Evolutionary conservation across 2,329 filamentous ascomycete genomes (phyloP).

Genomic region (Alternaria solani): DNA sequence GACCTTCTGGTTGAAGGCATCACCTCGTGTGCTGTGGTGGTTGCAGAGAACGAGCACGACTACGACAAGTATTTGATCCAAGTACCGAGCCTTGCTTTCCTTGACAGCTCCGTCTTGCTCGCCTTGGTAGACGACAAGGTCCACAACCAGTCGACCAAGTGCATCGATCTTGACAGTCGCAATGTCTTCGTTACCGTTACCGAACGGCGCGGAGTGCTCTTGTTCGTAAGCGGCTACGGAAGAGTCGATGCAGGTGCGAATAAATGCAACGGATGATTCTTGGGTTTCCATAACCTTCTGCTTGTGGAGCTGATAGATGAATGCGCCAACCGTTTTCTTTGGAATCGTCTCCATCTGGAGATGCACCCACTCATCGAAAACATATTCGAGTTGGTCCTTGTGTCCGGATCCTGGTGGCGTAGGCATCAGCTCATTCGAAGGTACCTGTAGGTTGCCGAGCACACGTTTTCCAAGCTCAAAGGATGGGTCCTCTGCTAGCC

Average conservation of each 20-base stretch:
- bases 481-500: slow-evolving; percentile 77
- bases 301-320: slow-evolving; percentile 84
- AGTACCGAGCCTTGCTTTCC: slow-evolving; percentile 71
- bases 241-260: slow-evolving; percentile 81
- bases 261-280: slow-evolving; percentile 80
- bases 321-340: slow-evolving; percentile 75
- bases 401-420: slow-evolving; percentile 67
- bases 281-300: slow-evolving; percentile 74
- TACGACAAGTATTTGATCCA: slow-evolving; percentile 81
- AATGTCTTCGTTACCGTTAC: slow-evolving; percentile 65
- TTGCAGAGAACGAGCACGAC: slow-evolving; percentile 82
- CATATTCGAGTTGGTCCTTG: slow-evolving; percentile 88
- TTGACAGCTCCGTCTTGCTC: slow-evolving; percentile 66
- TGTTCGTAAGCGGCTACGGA: slow-evolving; percentile 82
- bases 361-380: slow-evolving; percentile 94
- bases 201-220: slow-evolving; percentile 65
- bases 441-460: slow-evolving; percentile 69
- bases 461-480: slow-evolving; percentile 73
- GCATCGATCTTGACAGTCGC: slow-evolving; percentile 77
- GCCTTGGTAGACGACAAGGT: slow-evolving; percentile 76
- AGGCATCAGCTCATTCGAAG: slow-evolving; percentile 62
- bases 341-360: slow-evolving; percentile 79
- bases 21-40: slow-evolving; percentile 81
- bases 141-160: slow-evolving; percentile 79
- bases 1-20: slow-evolving; percentile 84